Evolutionary conservation across 305 asterid species (phyloP).

Genomic region (Ilex paraguariensis): DNA sequence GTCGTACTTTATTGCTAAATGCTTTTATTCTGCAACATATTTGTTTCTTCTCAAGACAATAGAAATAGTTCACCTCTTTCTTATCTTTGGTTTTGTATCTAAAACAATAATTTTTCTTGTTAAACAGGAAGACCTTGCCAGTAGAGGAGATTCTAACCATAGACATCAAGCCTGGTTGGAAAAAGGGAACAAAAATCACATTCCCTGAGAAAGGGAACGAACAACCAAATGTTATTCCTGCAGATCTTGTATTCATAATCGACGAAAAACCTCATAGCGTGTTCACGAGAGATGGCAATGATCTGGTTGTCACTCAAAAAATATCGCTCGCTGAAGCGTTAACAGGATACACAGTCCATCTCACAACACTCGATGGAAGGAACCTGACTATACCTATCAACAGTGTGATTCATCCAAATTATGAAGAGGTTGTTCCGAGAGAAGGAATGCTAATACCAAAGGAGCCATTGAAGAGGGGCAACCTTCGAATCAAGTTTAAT

Average conservation of each 20-base stretch:
- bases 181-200: slow-evolving; percentile 89
- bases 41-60: neutral
- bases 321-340: slow-evolving; percentile 63
- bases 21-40: no score
- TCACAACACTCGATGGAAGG: slow-evolving; percentile 72
- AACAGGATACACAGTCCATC: slow-evolving; percentile 58
- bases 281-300: slow-evolving; percentile 72
- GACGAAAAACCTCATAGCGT: slow-evolving; percentile 77
- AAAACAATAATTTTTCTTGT: neutral
- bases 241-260: slow-evolving; percentile 78
- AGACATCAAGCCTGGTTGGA: slow-evolving; percentile 87
- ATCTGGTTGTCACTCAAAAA: slow-evolving; percentile 54
- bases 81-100: no score
- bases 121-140: slow-evolving; percentile 61
- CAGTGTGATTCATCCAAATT: slow-evolving; percentile 54
- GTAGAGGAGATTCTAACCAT: slow-evolving; percentile 71
- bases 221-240: slow-evolving; percentile 57
- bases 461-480: slow-evolving; percentile 66
- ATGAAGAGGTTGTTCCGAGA: slow-evolving; percentile 68
- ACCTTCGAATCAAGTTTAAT: slow-evolving; percentile 74
- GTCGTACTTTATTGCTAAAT: no score
- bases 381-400: slow-evolving; percentile 52
- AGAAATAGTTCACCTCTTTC: no score
- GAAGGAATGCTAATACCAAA: slow-evolving; percentile 92
- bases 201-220: slow-evolving; percentile 88